Base-by-base conservation (phyloP, 345 rosid genomes). In the Adansonia digitata region DNA sequence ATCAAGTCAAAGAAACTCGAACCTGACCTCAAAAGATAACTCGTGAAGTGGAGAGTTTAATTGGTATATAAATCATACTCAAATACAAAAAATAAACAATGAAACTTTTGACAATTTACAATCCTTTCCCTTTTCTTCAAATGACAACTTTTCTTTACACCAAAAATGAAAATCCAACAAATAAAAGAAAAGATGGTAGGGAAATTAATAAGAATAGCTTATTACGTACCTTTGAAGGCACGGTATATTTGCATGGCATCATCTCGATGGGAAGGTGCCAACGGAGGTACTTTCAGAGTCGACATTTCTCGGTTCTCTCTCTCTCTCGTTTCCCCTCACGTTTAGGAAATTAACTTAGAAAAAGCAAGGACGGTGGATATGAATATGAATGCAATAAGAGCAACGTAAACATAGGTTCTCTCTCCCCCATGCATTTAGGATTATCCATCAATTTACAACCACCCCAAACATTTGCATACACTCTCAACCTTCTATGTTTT, bases 141-240 rank as follows among this genome's bases (percentile, higher is more conserved):
- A n/a, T n/a, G n/a, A n/a, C n/a, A n/a, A n/a, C n/a, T n/a, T n/a
- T n/a, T 31, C 3, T 31, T 31, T 31, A 3, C 3, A 31, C 34
- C 1, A 31, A 31, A 31, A 31, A 31, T 1, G 3, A 31, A 42
- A 20, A 4, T 8, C 18, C 9, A 5, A 14, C 5, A 9, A 53
- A 52, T 9, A 9, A 24, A 62, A 56, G 42, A 53, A 57, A 43
- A 60, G 40, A 29, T 15, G 27, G 0, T 9, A 67, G 27, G 31
- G 69, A 65, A 48, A 17, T n/a, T 14, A 37, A 27, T 0, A 26
- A 49, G n/a, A 22, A 68, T 26, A 27, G 8, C 7, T 48, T 48
- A 15, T 48, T 24, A 7, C 2, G n/a, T 24, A 86, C 93, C 93
- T 85, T 87, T 85, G 76, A 89, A 89, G 74, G 93, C 91, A 27